Percentiles rank a stretch among this genome's conserved stretches.
These are phyloP conservation scores for Rhodotorula sp. DNA, from an alignment of 1,284 basidiomycete species.

Conservation along the genomic window DNA sequence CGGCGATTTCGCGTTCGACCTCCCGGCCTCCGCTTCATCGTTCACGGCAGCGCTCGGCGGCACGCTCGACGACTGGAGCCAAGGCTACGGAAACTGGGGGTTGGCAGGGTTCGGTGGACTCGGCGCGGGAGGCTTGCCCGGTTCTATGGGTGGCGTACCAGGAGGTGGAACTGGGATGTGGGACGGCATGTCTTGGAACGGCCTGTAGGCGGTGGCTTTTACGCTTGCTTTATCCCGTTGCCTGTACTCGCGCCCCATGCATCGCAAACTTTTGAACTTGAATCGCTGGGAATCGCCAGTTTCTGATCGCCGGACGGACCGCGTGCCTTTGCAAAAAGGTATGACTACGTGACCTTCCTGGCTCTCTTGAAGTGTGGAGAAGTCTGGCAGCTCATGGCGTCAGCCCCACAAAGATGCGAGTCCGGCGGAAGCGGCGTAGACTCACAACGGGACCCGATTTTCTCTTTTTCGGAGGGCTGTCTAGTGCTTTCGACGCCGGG, in stretches of 20 bases:
- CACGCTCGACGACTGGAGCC: conserved; percentile 19
- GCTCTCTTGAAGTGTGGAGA: conserved; percentile 21
- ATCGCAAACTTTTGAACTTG: too few species aligned
- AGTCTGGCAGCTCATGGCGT: too few species aligned
- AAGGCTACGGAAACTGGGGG: conserved; percentile 12
- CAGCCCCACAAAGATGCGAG: too few species aligned
- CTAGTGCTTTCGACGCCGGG: conserved; percentile 46
- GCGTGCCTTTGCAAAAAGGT: too few species aligned
- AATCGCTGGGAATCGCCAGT: too few species aligned
- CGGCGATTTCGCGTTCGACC: conserved; percentile 27
- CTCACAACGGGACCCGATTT: neutral
- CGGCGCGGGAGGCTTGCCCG: conserved; percentile 2
- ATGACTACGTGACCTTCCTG: neutral
- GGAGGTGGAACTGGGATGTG: neutral
- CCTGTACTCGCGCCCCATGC: too few species aligned
- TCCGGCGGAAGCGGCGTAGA: too few species aligned
- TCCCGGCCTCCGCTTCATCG: conserved; percentile 7
- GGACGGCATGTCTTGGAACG: conserved; percentile 3
- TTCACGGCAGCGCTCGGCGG: conserved; percentile 15
- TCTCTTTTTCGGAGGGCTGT: neutral
- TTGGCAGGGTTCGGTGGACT: conserved; percentile 15
- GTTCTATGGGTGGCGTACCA: neutral
- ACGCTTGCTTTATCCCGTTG: too few species aligned
- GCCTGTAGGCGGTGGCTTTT: neutral
- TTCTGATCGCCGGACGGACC: too few species aligned